Conservation (phyloP, 306 rosid species). For the Mucuna pruriens region DNA sequence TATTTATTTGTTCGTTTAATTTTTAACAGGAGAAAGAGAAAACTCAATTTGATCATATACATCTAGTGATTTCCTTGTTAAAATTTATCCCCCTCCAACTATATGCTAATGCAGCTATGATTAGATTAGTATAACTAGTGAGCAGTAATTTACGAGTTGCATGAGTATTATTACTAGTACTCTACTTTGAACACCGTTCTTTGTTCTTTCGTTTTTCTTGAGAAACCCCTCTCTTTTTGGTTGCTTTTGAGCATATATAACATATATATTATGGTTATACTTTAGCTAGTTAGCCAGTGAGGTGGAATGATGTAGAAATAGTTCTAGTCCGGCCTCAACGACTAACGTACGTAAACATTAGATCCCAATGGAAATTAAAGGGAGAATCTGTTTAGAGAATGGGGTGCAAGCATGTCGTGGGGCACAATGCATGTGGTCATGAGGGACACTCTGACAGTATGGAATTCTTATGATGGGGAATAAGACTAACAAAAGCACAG, state of each 20-base stretch:
- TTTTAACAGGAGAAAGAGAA: background rate
- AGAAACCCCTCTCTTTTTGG: background rate
- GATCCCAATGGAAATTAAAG: constrained; percentile 17
- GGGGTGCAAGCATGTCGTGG: constrained; percentile 19
- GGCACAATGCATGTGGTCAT: constrained; percentile 37
- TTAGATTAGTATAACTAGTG: background rate
- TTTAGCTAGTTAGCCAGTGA: background rate
- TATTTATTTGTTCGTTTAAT: background rate
- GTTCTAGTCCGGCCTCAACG: background rate
- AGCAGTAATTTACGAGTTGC: background rate
- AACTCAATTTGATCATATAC: background rate
- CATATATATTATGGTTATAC: background rate
- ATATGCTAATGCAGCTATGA: background rate
- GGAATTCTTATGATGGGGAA: constrained; percentile 33
- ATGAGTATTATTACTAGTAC: background rate
- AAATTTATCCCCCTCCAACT: background rate
- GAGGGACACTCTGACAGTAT: constrained; percentile 26
- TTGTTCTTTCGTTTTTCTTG: background rate
- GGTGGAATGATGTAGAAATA: background rate
- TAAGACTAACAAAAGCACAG: constrained; percentile 21
- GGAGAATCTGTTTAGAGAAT: background rate
- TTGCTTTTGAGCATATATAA: background rate
- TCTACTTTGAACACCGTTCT: background rate
- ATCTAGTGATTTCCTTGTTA: background rate
- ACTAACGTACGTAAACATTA: background rate